phyloP scores from a whole-genome alignment of 129 eudicot genomes.

The Lonicera japonica region DNA sequence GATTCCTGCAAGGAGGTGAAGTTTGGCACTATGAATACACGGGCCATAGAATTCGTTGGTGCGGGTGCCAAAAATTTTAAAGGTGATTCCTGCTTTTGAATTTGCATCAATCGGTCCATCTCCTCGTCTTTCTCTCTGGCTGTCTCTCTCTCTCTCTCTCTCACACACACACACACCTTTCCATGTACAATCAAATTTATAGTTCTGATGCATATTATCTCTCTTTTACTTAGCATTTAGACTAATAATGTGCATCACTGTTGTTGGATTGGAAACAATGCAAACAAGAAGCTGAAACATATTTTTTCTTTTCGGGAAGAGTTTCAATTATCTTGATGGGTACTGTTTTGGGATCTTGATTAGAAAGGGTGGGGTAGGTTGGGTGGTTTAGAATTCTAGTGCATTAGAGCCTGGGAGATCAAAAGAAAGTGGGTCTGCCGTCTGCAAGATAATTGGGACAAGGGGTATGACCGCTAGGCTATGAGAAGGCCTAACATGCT shows the following conservation, averaged over 20 bases:
- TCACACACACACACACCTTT: not conserved
- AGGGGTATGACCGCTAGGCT: no score
- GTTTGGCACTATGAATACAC: constrained; percentile 66
- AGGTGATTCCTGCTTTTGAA: constrained; percentile 23
- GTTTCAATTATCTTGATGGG: no score
- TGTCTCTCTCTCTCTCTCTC: not conserved
- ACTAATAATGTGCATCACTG: not conserved
- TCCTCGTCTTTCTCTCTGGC: not conserved
- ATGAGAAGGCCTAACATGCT: no score
- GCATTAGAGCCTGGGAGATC: no score
- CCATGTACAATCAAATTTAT: not conserved
- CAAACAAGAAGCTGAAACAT: no score
- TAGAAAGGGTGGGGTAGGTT: no score
- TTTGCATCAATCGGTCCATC: not conserved
- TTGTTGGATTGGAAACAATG: not conserved
- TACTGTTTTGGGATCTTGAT: no score
- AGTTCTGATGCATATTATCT: not conserved
- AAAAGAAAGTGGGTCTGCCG: no score
- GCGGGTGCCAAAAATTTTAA: constrained; percentile 54
- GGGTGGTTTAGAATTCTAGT: no score
- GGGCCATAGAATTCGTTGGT: constrained; percentile 58
- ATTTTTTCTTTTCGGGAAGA: no score
- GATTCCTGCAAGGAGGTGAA: constrained; percentile 77
- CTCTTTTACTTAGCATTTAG: not conserved
- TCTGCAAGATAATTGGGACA: no score